These are phyloP conservation scores for Tilletiopsis washingtonensis DNA, from an alignment of 1,284 basidiomycete genomes.

Conservation along the genomic window DNA sequence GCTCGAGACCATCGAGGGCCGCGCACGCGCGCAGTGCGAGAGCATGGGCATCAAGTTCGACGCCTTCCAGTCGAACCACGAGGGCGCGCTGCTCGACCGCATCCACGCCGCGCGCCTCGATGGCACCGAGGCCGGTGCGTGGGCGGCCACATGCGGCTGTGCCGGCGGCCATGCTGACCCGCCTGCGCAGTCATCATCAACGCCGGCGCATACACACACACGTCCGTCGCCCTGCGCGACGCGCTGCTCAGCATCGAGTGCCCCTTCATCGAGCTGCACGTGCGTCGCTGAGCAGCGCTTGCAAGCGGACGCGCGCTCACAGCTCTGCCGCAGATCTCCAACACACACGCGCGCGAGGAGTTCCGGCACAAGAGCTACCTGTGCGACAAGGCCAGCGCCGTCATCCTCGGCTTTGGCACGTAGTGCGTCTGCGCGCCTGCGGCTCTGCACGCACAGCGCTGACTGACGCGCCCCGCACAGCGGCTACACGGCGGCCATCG, in stretches of 20 bases:
- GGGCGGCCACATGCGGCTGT: too few relatives aligned
- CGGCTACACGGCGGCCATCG: slow-evolving; percentile 18
- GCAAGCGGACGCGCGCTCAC: not conserved
- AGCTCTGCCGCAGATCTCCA: slow-evolving; percentile 30
- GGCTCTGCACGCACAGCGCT: not conserved
- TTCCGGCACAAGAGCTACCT: slow-evolving; percentile 48
- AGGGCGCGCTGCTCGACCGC: slow-evolving; percentile 46
- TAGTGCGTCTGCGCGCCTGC: slow-evolving; percentile 2
- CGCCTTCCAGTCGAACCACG: slow-evolving; percentile 46
- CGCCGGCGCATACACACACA: slow-evolving; percentile 47
- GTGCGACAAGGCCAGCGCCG: slow-evolving; percentile 42
- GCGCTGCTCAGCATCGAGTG: slow-evolving; percentile 37
- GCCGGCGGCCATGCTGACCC: too few relatives aligned
- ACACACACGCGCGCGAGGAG: slow-evolving; percentile 45
- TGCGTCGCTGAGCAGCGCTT: slow-evolving; percentile 4
- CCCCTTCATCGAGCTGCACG: slow-evolving; percentile 49
- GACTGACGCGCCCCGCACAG: not conserved
- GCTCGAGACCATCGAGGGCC: slow-evolving; percentile 27
- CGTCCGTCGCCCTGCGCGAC: slow-evolving; percentile 45
- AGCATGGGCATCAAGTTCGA: slow-evolving; percentile 6
- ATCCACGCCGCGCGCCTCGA: slow-evolving; percentile 36
- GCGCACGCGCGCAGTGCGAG: slow-evolving; percentile 4
- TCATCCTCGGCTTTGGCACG: slow-evolving; percentile 38
- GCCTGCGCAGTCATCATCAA: slow-evolving; percentile 47
- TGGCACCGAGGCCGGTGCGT: slow-evolving; percentile 12